Percentiles rank a stretch among this genome's conserved stretches.
phyloP scores from a whole-genome alignment of 73 alveolate species.

The Paramecium pentaurelia region DNA sequence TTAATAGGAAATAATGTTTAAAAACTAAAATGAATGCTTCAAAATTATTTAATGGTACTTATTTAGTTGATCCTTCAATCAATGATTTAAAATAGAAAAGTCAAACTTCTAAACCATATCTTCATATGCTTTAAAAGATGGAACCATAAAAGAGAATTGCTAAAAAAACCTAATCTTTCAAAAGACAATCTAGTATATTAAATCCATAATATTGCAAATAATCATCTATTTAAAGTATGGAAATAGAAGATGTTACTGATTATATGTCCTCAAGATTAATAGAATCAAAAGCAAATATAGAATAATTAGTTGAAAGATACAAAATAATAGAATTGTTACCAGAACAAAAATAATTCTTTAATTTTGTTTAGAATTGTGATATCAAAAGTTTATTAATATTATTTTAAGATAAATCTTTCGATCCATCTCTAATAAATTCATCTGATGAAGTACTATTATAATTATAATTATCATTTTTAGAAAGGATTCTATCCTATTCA shows the following conservation, averaged over 20 bases:
- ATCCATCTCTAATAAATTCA: not conserved
- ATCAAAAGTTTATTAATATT: not conserved
- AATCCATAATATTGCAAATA: not conserved
- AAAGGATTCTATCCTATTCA: slow-evolving; percentile 23
- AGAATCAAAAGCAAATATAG: not conserved
- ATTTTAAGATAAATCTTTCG: not conserved
- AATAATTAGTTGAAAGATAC: not conserved
- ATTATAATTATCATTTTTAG: not conserved
- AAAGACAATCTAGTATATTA: not conserved
- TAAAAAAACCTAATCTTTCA: not conserved
- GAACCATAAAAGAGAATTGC: not conserved
- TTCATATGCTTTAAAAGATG: not conserved
- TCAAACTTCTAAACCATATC: not conserved
- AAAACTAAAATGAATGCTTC: not conserved
- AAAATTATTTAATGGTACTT: slow-evolving; percentile 7
- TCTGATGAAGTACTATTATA: not conserved
- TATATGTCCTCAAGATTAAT: not conserved
- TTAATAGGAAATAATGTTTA: not conserved
- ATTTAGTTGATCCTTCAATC: slow-evolving; percentile 28
- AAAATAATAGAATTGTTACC: not conserved
- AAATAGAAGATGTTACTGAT: slow-evolving; percentile 4
- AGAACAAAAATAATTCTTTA: not conserved
- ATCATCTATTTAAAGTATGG: not conserved
- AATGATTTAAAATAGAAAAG: not conserved
- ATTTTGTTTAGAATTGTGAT: not conserved